phyloP scores from a whole-genome alignment of 2,329 filamentous ascomycete species.

The Orbilia blumenaviensis region DNA sequence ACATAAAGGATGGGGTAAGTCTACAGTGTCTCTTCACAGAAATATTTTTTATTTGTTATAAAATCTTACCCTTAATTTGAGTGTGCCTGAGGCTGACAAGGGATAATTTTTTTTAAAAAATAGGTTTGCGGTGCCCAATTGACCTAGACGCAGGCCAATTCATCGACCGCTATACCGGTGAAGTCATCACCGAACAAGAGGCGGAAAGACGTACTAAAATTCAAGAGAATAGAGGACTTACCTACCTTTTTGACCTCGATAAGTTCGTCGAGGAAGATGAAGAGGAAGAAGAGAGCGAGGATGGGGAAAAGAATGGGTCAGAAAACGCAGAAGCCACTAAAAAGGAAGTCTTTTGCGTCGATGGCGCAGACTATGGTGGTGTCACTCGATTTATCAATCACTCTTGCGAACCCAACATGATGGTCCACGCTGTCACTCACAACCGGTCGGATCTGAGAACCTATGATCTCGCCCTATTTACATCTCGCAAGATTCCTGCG shows the following conservation, averaged over 20 bases:
- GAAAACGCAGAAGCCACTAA: neutral
- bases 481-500: slow-evolving; percentile 71
- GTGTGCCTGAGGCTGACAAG: neutral
- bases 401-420: slow-evolving; percentile 79
- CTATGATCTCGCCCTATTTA: slow-evolving; percentile 81
- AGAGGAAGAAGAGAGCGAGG: neutral
- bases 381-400: slow-evolving; percentile 86
- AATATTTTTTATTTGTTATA: neutral
- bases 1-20: slow-evolving; percentile 78
- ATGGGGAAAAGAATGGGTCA: neutral
- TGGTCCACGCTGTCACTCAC: slow-evolving; percentile 80
- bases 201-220: slow-evolving; percentile 71
- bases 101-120: too few relatives aligned
- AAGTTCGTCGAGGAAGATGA: slow-evolving; percentile 71
- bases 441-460: slow-evolving; percentile 78
- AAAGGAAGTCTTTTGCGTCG: slow-evolving; percentile 63
- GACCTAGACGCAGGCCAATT: slow-evolving; percentile 77
- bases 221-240: slow-evolving; percentile 72
- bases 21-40: neutral
- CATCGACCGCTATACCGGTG: slow-evolving; percentile 80
- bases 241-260: slow-evolving; percentile 82
- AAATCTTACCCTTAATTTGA: neutral
- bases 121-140: slow-evolving; percentile 72
- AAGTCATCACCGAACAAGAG: slow-evolving; percentile 72
- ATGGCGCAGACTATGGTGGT: slow-evolving; percentile 79